Percentiles rank a stretch among this genome's conserved stretches.
Conservation (phyloP, 306 rosid genomes). For the Cotoneaster glaucophyllus region DNA sequence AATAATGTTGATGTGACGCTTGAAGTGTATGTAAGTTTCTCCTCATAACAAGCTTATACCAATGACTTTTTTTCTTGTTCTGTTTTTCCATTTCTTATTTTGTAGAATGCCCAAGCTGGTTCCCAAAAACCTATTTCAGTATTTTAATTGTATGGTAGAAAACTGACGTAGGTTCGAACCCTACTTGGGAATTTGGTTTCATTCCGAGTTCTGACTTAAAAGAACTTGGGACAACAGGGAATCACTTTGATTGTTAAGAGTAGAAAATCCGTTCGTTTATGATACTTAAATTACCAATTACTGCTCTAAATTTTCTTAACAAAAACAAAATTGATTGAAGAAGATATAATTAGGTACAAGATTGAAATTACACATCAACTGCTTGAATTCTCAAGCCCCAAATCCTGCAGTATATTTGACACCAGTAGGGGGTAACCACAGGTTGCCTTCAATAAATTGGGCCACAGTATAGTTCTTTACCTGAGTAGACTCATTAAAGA, state of each 20-base stretch:
- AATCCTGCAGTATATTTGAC: conserved; percentile 55
- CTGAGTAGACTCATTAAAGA: conserved; percentile 31
- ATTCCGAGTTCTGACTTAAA: background rate
- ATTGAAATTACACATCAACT: background rate
- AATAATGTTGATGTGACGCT: too few species aligned
- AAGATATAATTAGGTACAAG: background rate
- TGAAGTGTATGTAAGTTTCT: background rate
- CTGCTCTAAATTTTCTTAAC: background rate
- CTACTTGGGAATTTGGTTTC: background rate
- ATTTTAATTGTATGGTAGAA: background rate
- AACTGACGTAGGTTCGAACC: background rate
- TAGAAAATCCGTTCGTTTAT: background rate
- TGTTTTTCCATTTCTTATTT: background rate
- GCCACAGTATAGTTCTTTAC: conserved; percentile 53
- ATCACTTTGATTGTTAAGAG: background rate
- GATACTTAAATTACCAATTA: background rate
- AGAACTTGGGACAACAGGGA: background rate
- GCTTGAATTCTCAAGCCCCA: conserved; percentile 1
- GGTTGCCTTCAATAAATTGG: conserved; percentile 56
- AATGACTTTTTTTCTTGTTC: background rate
- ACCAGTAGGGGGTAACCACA: conserved; percentile 80
- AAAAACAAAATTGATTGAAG: background rate
- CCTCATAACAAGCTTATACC: background rate
- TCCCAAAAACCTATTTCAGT: background rate
- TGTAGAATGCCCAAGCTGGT: background rate